Base-by-base conservation (phyloP, 2,329 filamentous ascomycete species). In the Colletotrichum truncatum region DNA sequence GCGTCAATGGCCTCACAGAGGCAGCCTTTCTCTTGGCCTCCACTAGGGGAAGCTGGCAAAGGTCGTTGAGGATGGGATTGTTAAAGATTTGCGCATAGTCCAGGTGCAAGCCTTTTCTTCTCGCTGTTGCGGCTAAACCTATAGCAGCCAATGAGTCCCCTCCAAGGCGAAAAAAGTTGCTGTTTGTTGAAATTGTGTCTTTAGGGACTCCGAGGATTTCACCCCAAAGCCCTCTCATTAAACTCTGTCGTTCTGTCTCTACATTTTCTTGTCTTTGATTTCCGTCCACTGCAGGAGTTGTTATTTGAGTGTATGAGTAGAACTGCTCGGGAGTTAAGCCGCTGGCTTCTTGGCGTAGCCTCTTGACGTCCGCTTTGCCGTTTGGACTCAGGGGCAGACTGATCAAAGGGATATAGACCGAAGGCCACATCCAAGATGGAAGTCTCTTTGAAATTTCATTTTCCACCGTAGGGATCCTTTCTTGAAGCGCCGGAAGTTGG, bases 61-160 rank as follows among this genome's bases (percentile, higher is more conserved):
- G 48, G 23, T 63, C 49, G 5, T 41, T 18, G 14, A 65, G 28
- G 4, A 26, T 5, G 2, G 62, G 58, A 6, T 14, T 32, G 5
- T 49, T 62, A 49, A 65, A 65, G 16, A 65, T 32, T 30, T 61
- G 56, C 6, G 57, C 41, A n/a, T 63, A 48, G 9, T 32, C 43
- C n/a, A 65, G 11, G 14, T 43, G 25, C 16, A 65, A 16, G 0
- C 41, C 26, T 12, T 32, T 56, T 28, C 16, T 49, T n/a, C 62
- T 38, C 5, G 41, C 41, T 25, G 49, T 57, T 6, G 39, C 43
- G 4, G 68, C 67, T 11, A 72, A 43, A n/a, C 61, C 68, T 46
- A 75, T 75, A 14, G 72, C 70, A 1, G 62, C 61, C 14, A 74
- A 53, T 2, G 73, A 75, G 60, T 74, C 69, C 3, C 72, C 68